Evolutionary conservation across 2,329 filamentous ascomycete species (phyloP), one percentile per base, ranked within the genome.

Genomic region (Seiridium cupressi): DNA sequence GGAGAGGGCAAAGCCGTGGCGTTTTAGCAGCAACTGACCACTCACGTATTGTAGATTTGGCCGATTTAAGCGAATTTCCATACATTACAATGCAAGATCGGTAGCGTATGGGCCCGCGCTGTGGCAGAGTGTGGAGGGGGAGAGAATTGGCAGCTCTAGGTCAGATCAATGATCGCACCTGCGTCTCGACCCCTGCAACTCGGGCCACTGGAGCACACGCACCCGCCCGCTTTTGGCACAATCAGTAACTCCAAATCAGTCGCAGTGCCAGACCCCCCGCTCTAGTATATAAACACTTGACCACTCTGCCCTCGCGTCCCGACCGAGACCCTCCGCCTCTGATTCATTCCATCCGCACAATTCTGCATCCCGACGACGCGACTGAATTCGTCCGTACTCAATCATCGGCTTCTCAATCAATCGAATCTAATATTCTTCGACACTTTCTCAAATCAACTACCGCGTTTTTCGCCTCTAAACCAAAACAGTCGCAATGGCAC

Each of bases 251-350:
- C 46, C 36, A 44, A 55, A 42, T 59, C 48, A 59, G 46, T 59
- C 46, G 42, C 48, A 40, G 57, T 59, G 11, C 47, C 9, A 53
- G 38, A 11, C 36, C 48, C 47, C 57, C 57, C 57, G 48, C 57
- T 44, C 38, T 44, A 59, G 57, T 59, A 59, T 59, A 59, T 59
- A 59, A 59, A 59, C 57, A 59, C 48, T 44, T 53, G 26, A 35
- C 47, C 47, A 31, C 36, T 59, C 57, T 59, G 48, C 57, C 57
- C 48, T 59, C 57, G 57, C 57, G 57, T 53, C 57, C 57, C 57
- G 57, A 59, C 57, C 48, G 57, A 53, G 18, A 54, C 47, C 49
- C 18, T 36, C 38, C 49, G 36, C 48, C 48, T 54, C 57, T 59
- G 36, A 44, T 38, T 51, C 42, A 31, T 51, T 46, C 38, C 57